Percentiles rank a stretch among this genome's conserved stretches.
phyloP scores from a whole-genome alignment of 768 basidiomycete genomes.

The Ramaria sp. region DNA sequence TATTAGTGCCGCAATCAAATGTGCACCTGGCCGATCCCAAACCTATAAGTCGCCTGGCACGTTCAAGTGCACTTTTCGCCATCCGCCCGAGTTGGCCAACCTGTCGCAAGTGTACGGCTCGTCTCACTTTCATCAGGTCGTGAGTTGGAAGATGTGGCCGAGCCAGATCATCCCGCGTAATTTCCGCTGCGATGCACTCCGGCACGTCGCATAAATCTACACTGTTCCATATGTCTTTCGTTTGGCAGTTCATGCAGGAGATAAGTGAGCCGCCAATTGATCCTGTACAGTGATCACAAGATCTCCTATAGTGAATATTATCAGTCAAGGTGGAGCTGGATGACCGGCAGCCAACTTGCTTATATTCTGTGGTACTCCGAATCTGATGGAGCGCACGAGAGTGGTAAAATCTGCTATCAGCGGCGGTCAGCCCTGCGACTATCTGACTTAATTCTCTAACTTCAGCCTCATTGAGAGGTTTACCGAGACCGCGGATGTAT shows the following conservation, averaged over 20 bases:
- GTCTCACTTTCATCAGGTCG: slow-evolving; percentile 3
- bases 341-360: background rate
- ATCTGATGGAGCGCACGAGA: background rate
- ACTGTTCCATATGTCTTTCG: slow-evolving; percentile 9
- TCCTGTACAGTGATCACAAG: too few species aligned
- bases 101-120: background rate
- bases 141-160: slow-evolving; percentile 21
- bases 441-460: background rate
- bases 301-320: too few species aligned
- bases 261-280: slow-evolving; percentile 19
- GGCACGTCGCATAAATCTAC: slow-evolving; percentile 22
- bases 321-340: too few species aligned
- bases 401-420: background rate
- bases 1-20: background rate
- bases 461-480: background rate
- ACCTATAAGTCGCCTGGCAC: background rate
- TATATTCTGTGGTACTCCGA: background rate
- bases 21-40: background rate
- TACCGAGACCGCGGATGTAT: slow-evolving; percentile 12
- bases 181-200: slow-evolving; percentile 13
- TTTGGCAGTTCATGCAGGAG: slow-evolving; percentile 23
- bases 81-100: background rate
- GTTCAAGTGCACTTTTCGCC: background rate
- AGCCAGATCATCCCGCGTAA: slow-evolving; percentile 13
- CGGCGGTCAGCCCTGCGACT: background rate